These are phyloP conservation scores for Periconia sp. DNA, from an alignment of 2,329 filamentous ascomycete species.

Conservation along the genomic window DNA sequence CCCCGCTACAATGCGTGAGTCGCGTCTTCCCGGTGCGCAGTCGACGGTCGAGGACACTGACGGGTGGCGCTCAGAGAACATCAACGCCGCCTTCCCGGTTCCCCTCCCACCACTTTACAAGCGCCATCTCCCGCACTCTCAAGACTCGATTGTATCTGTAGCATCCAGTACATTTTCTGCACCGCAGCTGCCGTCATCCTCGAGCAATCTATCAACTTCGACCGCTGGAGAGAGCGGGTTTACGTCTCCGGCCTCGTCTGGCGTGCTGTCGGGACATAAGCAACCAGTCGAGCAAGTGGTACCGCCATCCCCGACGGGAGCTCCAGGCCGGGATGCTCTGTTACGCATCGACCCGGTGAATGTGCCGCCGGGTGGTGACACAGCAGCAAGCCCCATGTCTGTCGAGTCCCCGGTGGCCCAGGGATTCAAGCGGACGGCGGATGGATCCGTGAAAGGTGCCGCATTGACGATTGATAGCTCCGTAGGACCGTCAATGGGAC, in stretches of 20 bases:
- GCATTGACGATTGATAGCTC: constrained; percentile 18
- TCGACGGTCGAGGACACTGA: constrained; percentile 23
- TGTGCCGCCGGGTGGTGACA: constrained; percentile 34
- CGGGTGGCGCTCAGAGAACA: constrained; percentile 25
- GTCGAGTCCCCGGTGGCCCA: constrained; percentile 48
- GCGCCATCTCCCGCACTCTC: constrained; percentile 31
- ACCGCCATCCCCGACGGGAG: constrained; percentile 56
- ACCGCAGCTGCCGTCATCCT: constrained; percentile 37
- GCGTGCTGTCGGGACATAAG: constrained; percentile 44
- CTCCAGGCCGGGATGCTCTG: constrained; percentile 47
- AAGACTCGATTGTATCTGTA: constrained; percentile 41
- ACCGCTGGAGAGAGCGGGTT: constrained; percentile 36
- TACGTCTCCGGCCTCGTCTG: constrained; percentile 33
- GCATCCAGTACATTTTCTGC: constrained; percentile 42
- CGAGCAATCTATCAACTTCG: constrained; percentile 41
- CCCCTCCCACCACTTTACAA: constrained; percentile 15
- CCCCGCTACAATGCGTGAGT: constrained; percentile 30
- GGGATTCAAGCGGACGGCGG: constrained; percentile 76
- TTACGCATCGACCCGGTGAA: constrained; percentile 33
- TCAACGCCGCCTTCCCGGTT: constrained; percentile 17
- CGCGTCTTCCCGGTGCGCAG: constrained; percentile 24
- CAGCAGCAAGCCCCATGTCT: constrained; percentile 48
- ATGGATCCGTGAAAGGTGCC: constrained; percentile 68
- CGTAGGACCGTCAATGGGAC: constrained; percentile 50
- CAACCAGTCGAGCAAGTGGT: constrained; percentile 45